Percentiles rank a stretch among this genome's conserved stretches.
Evolutionary conservation across 1,139 yeast genomes (phyloP).

Genomic region (Nadsonia starkeyi-henricii): DNA sequence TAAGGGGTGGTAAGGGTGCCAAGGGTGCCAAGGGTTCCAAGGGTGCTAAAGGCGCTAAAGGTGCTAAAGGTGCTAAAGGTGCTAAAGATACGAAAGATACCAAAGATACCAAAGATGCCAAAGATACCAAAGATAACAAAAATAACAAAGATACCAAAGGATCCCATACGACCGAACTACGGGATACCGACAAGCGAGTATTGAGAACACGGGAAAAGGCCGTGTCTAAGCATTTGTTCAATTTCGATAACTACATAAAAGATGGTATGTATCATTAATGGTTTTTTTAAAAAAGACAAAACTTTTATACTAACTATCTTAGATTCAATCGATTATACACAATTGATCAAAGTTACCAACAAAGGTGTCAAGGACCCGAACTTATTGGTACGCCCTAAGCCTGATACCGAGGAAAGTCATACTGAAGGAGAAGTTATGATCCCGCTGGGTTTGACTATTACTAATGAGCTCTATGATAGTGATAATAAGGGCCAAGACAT

Average conservation of each 20-base stretch:
- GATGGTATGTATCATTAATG: background rate
- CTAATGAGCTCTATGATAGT: background rate
- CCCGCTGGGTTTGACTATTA: background rate
- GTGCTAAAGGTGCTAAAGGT: background rate
- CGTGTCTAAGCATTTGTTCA: background rate
- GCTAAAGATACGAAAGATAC: background rate
- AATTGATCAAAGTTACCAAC: too few species aligned
- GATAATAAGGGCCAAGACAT: background rate
- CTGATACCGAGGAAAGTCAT: background rate
- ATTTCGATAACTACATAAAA: background rate
- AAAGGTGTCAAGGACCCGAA: too few species aligned
- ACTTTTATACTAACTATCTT: too few species aligned
- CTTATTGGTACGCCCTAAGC: background rate
- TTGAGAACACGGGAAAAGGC: background rate
- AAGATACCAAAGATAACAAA: background rate
- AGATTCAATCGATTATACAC: too few species aligned
- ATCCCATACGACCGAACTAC: background rate
- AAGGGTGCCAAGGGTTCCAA: background rate
- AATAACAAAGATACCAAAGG: background rate
- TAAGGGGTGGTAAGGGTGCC: background rate
- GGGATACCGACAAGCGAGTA: background rate
- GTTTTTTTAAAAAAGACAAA: too few species aligned
- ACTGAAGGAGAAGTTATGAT: background rate
- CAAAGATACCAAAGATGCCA: background rate
- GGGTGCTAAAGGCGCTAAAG: background rate